These are phyloP conservation scores for Mycena polygramma DNA, from an alignment of 768 basidiomycete species.

Conservation along the genomic window DNA sequence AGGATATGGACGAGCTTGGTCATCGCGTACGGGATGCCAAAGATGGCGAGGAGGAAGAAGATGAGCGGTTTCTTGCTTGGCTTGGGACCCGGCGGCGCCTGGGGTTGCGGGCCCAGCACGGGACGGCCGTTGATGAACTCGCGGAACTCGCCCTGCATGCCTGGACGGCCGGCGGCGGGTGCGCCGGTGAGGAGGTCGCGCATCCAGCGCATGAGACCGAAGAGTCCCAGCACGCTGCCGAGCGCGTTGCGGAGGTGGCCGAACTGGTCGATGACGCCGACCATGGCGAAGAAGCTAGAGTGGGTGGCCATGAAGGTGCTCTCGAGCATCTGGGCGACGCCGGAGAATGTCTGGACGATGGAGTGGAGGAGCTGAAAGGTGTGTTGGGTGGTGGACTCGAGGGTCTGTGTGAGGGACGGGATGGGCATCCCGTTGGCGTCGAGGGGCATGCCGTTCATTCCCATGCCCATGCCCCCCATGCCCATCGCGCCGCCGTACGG, in stretches of 20 bases:
- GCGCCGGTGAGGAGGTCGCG: slow-evolving; percentile 69
- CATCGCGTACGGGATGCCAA: slow-evolving; percentile 96
- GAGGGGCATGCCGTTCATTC: slow-evolving; percentile 59
- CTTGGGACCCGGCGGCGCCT: slow-evolving; percentile 60
- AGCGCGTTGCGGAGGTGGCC: slow-evolving; percentile 91
- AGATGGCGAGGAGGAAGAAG: slow-evolving; percentile 92
- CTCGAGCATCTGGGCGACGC: slow-evolving; percentile 97
- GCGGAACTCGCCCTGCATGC: slow-evolving; percentile 76
- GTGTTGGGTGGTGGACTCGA: slow-evolving; percentile 90
- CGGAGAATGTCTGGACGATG: slow-evolving; percentile 94
- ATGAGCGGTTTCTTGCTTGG: slow-evolving; percentile 91
- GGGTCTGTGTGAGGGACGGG: slow-evolving; percentile 84
- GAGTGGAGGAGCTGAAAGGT: slow-evolving; percentile 95
- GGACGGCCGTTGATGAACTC: slow-evolving; percentile 80
- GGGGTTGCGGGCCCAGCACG: slow-evolving; percentile 56
- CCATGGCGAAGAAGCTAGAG: slow-evolving; percentile 96
- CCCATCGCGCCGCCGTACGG: slow-evolving; percentile 43
- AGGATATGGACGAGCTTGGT: slow-evolving; percentile 87
- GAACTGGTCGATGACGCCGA: slow-evolving; percentile 96
- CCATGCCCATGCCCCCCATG: slow-evolving; percentile 45
- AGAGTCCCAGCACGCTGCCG: slow-evolving; percentile 93
- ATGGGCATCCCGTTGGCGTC: slow-evolving; percentile 67
- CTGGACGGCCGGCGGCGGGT: slow-evolving; percentile 37
- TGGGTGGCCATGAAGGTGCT: slow-evolving; percentile 98
- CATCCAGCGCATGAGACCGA: slow-evolving; percentile 91